phyloP scores from a whole-genome alignment of 2,329 filamentous ascomycete species.

The Polytolypa hystricis region DNA sequence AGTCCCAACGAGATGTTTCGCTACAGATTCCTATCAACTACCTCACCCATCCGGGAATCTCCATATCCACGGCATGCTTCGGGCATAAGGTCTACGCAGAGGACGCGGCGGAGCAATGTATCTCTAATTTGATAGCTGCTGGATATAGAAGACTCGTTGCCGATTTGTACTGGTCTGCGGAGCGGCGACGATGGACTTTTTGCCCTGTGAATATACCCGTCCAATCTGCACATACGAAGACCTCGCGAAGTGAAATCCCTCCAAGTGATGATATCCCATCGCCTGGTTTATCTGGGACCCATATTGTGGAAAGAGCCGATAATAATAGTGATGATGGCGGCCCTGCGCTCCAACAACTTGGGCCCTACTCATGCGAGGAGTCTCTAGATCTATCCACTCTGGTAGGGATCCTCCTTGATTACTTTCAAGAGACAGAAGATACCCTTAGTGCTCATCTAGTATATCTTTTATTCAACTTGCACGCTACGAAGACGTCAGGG shows the following conservation, averaged over 20 bases:
- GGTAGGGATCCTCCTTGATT: constrained; percentile 40
- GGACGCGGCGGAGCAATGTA: constrained; percentile 41
- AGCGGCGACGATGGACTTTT: constrained; percentile 44
- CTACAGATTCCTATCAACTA: constrained; percentile 52
- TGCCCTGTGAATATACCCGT: constrained; percentile 47
- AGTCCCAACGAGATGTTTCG: constrained; percentile 53
- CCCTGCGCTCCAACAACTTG: constrained; percentile 23
- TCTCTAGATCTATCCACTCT: constrained; percentile 42
- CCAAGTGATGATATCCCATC: background rate
- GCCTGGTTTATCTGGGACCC: too few relatives aligned
- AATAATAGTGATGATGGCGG: background rate
- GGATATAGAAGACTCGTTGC: constrained; percentile 48
- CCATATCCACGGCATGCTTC: constrained; percentile 50
- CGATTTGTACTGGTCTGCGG: constrained; percentile 54
- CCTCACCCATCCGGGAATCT: constrained; percentile 46
- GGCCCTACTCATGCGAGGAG: constrained; percentile 45
- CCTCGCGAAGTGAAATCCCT: background rate
- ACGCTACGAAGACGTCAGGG: constrained; percentile 40
- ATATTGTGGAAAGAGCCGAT: too few relatives aligned
- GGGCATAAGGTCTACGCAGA: constrained; percentile 42
- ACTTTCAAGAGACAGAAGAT: constrained; percentile 42
- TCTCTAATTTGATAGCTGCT: constrained; percentile 52
- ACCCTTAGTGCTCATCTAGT: constrained; percentile 44
- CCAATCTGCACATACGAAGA: constrained; percentile 4
- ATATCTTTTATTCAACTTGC: constrained; percentile 48